Evolutionary conservation across 2,329 filamentous ascomycete genomes (phyloP).

Genomic region (Incumbomyces delicatus): DNA sequence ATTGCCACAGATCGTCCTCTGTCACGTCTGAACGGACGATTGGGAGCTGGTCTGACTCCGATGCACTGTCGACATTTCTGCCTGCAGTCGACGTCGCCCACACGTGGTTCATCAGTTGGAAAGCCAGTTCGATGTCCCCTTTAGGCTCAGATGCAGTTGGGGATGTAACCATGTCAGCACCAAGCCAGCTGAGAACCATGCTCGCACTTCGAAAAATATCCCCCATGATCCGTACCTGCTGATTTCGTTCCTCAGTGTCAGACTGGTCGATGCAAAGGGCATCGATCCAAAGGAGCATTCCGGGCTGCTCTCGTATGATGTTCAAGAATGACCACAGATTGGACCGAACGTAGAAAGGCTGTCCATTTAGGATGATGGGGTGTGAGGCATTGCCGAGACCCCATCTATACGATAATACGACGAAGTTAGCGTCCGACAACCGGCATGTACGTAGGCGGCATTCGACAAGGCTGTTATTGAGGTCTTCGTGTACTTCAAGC

Average conservation of each 20-base stretch:
- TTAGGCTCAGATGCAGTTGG: too few species aligned
- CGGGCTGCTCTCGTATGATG: constrained; percentile 24
- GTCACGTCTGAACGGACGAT: neutral
- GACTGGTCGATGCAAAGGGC: constrained; percentile 15
- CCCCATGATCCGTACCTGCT: constrained; percentile 14
- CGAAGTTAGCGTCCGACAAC: constrained; percentile 1
- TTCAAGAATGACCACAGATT: constrained; percentile 7
- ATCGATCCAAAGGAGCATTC: constrained; percentile 27
- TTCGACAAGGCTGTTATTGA: neutral
- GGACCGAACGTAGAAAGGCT: constrained; percentile 2
- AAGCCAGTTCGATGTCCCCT: neutral
- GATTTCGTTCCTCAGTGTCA: constrained; percentile 11
- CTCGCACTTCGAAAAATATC: constrained; percentile 10
- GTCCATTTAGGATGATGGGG: constrained; percentile 6
- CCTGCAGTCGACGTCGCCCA: neutral
- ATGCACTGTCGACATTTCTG: neutral
- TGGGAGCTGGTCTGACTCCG: neutral
- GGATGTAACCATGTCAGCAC: neutral
- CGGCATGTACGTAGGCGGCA: neutral
- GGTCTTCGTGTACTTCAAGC: neutral
- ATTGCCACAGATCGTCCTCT: neutral
- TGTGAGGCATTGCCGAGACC: neutral
- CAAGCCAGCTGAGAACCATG: constrained; percentile 14
- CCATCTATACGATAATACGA: constrained; percentile 11
- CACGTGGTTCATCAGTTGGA: neutral